Conservation (phyloP, 1,139 yeast genomes). For the Protomyces inundatus region DNA sequence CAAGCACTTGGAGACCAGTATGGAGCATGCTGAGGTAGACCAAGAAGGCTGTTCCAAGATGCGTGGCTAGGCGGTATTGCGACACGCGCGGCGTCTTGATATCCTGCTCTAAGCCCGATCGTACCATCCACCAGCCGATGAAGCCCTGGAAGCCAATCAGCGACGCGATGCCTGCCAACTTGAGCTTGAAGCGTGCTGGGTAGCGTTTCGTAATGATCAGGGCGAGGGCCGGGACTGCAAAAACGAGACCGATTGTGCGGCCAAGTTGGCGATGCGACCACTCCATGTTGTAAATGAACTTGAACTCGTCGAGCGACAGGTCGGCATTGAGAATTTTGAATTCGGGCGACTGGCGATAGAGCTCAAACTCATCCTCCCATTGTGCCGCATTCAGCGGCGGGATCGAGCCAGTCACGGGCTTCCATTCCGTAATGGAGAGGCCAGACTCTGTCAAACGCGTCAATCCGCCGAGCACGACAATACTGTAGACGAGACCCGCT, state of each 20-base stretch:
- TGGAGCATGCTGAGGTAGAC: conserved; percentile 84
- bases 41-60: conserved; percentile 85
- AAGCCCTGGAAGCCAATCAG: conserved; percentile 89
- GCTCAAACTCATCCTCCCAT: conserved; percentile 79
- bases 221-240: conserved; percentile 78
- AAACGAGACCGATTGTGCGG: conserved; percentile 75
- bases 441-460: conserved; percentile 96
- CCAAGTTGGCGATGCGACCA: conserved; percentile 96
- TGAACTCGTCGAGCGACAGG: conserved; percentile 86
- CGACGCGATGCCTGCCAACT: conserved; percentile 66
- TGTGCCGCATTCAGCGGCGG: conserved; percentile 78
- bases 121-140: conserved; percentile 99
- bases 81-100: conserved; percentile 87
- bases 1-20: conserved; percentile 75
- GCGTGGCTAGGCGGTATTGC: conserved; percentile 89
- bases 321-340: conserved; percentile 75
- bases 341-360: conserved; percentile 84
- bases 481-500: conserved; percentile 85
- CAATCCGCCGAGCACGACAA: conserved; percentile 92
- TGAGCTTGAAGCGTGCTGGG: conserved; percentile 30
- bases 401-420: conserved; percentile 88
- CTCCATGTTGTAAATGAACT: conserved; percentile 93
- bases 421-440: conserved; percentile 95
- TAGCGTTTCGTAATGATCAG: conserved; percentile 59
- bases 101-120: conserved; percentile 84